Conservation (phyloP, 2,329 filamentous ascomycete species). For the Sordariomycetes sp. region DNA sequence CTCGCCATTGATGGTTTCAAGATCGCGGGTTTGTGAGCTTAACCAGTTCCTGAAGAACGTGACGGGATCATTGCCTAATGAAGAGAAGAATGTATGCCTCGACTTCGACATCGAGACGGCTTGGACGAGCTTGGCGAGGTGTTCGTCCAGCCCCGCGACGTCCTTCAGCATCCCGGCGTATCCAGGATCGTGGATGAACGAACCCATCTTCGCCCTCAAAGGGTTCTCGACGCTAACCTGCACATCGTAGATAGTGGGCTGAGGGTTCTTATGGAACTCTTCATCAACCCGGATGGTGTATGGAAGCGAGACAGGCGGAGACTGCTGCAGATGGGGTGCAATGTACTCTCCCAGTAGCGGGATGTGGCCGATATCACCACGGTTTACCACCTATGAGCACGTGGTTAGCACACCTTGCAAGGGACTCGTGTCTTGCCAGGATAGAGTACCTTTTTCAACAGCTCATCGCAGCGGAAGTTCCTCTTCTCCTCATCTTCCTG, state of each 20-base stretch:
- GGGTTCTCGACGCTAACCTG: slow-evolving; percentile 77
- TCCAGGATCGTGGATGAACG: slow-evolving; percentile 54
- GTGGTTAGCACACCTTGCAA: background rate
- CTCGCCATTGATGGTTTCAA: slow-evolving; percentile 81
- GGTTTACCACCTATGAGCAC: slow-evolving; percentile 50
- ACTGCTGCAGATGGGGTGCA: slow-evolving; percentile 60
- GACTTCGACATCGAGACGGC: slow-evolving; percentile 75
- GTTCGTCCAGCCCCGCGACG: slow-evolving; percentile 68
- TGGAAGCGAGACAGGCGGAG: slow-evolving; percentile 69
- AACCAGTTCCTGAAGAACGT: slow-evolving; percentile 81
- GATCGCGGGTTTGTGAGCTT: slow-evolving; percentile 77
- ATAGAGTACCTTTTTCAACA: slow-evolving; percentile 53
- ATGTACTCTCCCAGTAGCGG: slow-evolving; percentile 75
- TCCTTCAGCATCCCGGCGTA: slow-evolving; percentile 63
- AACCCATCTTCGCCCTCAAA: slow-evolving; percentile 50
- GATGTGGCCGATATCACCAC: slow-evolving; percentile 69
- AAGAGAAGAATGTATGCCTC: slow-evolving; percentile 77
- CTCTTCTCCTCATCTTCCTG: slow-evolving; percentile 94
- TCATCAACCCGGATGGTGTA: slow-evolving; percentile 94
- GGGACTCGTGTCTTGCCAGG: background rate
- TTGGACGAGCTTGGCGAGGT: slow-evolving; percentile 71
- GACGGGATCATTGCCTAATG: slow-evolving; percentile 68
- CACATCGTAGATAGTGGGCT: slow-evolving; percentile 81
- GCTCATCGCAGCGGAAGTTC: slow-evolving; percentile 79
- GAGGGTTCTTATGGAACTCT: slow-evolving; percentile 60